A percentile compares a stretch with the other conserved stretches of the same genome.
Conservation (phyloP, 108 stramenopile species). For the Chaetoceros muelleri region DNA sequence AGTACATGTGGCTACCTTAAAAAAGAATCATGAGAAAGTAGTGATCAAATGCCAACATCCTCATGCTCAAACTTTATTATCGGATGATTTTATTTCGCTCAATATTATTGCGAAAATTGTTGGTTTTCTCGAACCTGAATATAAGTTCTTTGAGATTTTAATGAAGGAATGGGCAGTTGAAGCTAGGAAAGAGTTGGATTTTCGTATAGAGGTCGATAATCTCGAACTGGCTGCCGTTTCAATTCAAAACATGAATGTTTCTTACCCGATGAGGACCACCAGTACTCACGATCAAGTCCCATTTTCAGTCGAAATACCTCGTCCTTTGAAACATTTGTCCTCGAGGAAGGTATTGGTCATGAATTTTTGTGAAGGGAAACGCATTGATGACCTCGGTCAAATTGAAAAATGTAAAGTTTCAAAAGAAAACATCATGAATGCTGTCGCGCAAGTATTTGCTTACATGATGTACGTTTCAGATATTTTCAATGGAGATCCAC, state of each 20-base stretch:
- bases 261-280: background rate
- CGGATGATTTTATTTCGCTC: slow-evolving; percentile 1
- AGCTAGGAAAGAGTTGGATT: slow-evolving; percentile 5
- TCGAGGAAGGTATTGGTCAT: slow-evolving; percentile 1
- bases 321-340: background rate
- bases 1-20: slow-evolving; percentile 1
- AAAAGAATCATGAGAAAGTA: slow-evolving; percentile 2
- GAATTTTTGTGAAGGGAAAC: slow-evolving; percentile 8
- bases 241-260: background rate
- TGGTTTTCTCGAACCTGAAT: background rate
- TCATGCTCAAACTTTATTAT: background rate
- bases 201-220: slow-evolving; percentile 2
- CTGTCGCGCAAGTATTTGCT: slow-evolving; percentile 4
- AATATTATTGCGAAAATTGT: slow-evolving; percentile 2
- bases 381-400: slow-evolving; percentile 1
- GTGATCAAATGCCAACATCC: slow-evolving; percentile 5
- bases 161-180: slow-evolving; percentile 7
- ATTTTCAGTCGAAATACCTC: slow-evolving; percentile 3
- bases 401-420: background rate
- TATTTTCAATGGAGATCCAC: slow-evolving; percentile 9
- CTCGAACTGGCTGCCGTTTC: background rate
- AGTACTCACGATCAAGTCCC: background rate
- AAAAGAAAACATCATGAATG: slow-evolving; percentile 3
- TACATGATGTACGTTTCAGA: slow-evolving; percentile 8
- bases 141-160: slow-evolving; percentile 10